A percentile compares a stretch with the other conserved stretches of the same genome.
Conservation (phyloP, 257 asterid genomes). For the Solanum virginianum region DNA sequence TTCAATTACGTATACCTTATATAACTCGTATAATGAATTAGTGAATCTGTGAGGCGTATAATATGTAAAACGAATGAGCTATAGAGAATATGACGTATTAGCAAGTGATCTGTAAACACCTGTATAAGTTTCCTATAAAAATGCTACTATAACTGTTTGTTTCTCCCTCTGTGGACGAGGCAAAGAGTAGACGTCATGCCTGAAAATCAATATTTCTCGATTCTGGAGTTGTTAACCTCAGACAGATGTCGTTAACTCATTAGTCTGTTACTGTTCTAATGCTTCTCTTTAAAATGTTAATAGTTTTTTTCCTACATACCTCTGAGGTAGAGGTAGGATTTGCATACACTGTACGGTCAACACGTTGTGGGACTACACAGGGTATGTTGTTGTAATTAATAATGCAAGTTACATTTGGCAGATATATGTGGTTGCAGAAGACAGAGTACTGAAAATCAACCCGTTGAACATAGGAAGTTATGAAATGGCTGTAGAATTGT, state of each 20-base stretch:
- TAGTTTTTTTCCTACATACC: neutral
- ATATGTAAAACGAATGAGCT: neutral
- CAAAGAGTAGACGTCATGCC: neutral
- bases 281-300: neutral
- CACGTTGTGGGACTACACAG: too few species aligned
- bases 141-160: neutral
- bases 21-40: neutral
- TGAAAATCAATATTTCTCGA: neutral
- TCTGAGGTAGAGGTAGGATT: too few species aligned
- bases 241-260: neutral
- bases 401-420: conserved; percentile 19
- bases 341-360: too few species aligned
- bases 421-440: conserved; percentile 89
- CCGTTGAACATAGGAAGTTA: conserved; percentile 31
- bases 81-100: neutral
- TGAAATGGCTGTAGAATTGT: conserved; percentile 47
- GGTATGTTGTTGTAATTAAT: neutral
- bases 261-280: neutral
- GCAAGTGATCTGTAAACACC: neutral
- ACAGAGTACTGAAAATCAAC: conserved; percentile 50
- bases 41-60: neutral
- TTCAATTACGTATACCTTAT: neutral
- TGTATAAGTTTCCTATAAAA: neutral
- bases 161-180: neutral
- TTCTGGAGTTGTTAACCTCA: neutral